Evolutionary conservation across 2,329 filamentous ascomycete species (phyloP).

Genomic region (Aureobasidium sp.): DNA sequence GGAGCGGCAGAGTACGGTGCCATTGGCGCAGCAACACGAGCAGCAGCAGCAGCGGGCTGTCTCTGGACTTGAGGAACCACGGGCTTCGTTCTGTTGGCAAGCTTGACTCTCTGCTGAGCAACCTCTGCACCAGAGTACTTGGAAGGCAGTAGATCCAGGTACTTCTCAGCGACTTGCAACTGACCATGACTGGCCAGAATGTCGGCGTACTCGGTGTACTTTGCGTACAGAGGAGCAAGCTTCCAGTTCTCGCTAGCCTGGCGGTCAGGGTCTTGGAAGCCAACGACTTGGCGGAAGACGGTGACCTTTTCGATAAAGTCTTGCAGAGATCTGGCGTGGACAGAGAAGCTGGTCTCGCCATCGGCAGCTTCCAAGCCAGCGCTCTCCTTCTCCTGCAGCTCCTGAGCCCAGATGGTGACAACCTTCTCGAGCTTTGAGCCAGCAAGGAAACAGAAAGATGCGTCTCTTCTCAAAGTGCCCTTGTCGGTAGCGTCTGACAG

Average conservation of each 20-base stretch:
- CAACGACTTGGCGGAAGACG: conserved; percentile 86
- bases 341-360: conserved; percentile 76
- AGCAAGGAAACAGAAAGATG: conserved; percentile 91
- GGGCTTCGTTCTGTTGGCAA: conserved; percentile 62
- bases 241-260: conserved; percentile 74
- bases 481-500: conserved; percentile 43
- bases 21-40: conserved; percentile 24
- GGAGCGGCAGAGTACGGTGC: conserved; percentile 30
- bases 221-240: conserved; percentile 76
- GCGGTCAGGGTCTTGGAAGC: conserved; percentile 75
- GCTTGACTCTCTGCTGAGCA: conserved; percentile 72
- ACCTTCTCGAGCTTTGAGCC: conserved; percentile 98
- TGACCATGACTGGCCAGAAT: conserved; percentile 87
- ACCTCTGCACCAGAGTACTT: conserved; percentile 81
- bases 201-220: conserved; percentile 95
- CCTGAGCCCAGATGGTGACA: conserved; percentile 83
- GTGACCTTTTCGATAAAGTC: conserved; percentile 98
- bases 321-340: conserved; percentile 81
- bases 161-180: conserved; percentile 77
- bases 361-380: conserved; percentile 55
- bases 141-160: conserved; percentile 75
- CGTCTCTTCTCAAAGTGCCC: conserved; percentile 61
- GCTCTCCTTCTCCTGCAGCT: conserved; percentile 77
- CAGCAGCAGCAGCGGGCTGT: conserved; percentile 32
- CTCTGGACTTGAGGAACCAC: conserved; percentile 31